Base-by-base conservation (phyloP, 2,329 filamentous ascomycete species). In the Talaromyces sp. region DNA sequence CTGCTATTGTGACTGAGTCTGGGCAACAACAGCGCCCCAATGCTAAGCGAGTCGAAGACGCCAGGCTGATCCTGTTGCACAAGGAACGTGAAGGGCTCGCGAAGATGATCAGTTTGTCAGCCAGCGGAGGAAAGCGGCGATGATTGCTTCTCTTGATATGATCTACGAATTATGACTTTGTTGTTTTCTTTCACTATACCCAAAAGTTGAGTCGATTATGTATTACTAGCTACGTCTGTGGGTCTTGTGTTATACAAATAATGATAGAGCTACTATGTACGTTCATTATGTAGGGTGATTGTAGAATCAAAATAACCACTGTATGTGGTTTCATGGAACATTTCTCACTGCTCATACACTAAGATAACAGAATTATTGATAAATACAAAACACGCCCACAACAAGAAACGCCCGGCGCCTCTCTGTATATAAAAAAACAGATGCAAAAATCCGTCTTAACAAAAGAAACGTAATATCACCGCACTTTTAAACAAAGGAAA, bases 71-170 rank as follows among this genome's bases (percentile, higher is more conserved):
- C 67, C 83, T 82, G 52, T 79, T 90, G 68, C 78, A 84, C 41
- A 85, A 85, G 65, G 88, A 91, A 72, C 85, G 90, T 61, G 86
- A 89, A 63, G 82, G 88, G 11, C 69, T 90, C 67, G 80, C 81
- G 65, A 85, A 83, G 70, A 79, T 91, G 76, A 88, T 91, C 63
- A 71, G 72, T 48, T 41, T 61, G 38, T 64, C 70, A 56, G 65
- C 67, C 12, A 51, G 38, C 26, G 54, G 52, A 24, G 50, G 54
- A 9, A 62, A 58, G 38, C 35, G 61, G 4, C 41, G 59, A n/a
- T 60, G 51, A 57, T 59, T 26, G 8, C 32, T 21, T 17, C 21
- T n/a, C 48, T 31, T 35, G 38, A 35, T 46, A 27, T 32, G 35
- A 48, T 57, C 54, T 35, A 58, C 43, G 56, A 58, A n/a, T 61